A percentile compares a stretch with the other conserved stretches of the same genome.
Evolutionary conservation across 2,329 filamentous ascomycete species (phyloP).

Genomic region (Torrubiella hemipterigena): DNA sequence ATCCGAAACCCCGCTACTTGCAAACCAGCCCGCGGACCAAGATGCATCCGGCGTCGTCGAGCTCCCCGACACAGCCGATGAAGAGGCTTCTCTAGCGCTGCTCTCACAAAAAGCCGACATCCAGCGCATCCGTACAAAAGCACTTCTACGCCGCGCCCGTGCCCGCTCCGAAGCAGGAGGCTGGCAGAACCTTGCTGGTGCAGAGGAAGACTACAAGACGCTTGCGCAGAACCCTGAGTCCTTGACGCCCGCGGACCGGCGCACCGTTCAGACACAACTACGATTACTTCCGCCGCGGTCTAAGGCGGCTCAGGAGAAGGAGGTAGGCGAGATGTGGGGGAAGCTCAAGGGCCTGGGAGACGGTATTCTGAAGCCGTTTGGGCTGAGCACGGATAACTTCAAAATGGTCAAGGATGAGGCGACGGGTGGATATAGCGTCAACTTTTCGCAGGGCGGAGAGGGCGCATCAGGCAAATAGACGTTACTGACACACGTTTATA

Average conservation of each 20-base stretch:
- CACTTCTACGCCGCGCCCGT: constrained; percentile 66
- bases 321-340: constrained; percentile 95
- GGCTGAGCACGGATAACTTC: constrained; percentile 87
- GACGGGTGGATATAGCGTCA: constrained; percentile 88
- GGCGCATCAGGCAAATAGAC: background rate
- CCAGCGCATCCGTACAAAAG: constrained; percentile 67
- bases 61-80: background rate
- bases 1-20: constrained; percentile 28
- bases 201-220: constrained; percentile 66
- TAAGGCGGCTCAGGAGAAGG: constrained; percentile 69
- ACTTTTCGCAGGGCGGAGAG: constrained; percentile 44
- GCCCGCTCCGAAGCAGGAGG: constrained; percentile 59
- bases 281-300: constrained; percentile 52
- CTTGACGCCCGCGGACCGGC: constrained; percentile 53
- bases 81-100: background rate
- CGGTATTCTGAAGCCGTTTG: constrained; percentile 84
- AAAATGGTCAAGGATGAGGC: constrained; percentile 86
- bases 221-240: constrained; percentile 42
- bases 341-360: constrained; percentile 91
- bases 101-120: constrained; percentile 40
- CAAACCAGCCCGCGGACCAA: constrained; percentile 32
- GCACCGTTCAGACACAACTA: constrained; percentile 56
- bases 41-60: constrained; percentile 23
- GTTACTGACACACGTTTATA: background rate
- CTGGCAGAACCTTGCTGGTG: constrained; percentile 70